Base-by-base conservation (phyloP, 2,329 filamentous ascomycete species). In the Chalaropsis ovoidea region DNA sequence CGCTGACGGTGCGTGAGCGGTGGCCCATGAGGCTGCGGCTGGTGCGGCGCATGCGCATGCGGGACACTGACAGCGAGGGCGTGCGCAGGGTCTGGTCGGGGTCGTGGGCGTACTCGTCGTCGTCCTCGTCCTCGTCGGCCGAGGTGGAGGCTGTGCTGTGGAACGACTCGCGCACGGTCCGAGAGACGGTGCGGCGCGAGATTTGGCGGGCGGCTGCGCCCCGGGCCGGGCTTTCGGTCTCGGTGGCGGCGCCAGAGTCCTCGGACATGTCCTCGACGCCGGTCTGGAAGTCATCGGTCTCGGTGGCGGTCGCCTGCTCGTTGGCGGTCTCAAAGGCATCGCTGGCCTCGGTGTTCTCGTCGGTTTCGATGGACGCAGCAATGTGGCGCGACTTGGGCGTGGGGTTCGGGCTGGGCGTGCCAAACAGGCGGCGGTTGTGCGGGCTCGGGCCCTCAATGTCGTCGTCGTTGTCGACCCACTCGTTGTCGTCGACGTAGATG, bases 241-340 rank as follows among this genome's bases (percentile, higher is more conserved):
- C 93, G 0, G 91, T 95, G 61, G 88, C 79, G 70, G 91, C 88
- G 68, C 90, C 90, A 66, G 85, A 88, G 72, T 86, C 91, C 13
- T 67, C 65, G 4, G 62, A 62, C 63, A 85, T 76, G 24, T 90
- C 88, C 71, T 97, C 94, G 17, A 86, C 84, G n/a, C 89, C 91
- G 3, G 93, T 96, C 74, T 95, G 89, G 83, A 97, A 97, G 69
- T 90, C 90, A 70, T 97, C 93, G 11, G 91, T 95, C 76, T 95
- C 92, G 0, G 90, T 96, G 13, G 80, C 83, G 11, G 65, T 67
- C 6, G 56, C 61, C 35, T 85, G 85, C 75, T 96, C 93, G 71
- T 95, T 89, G 27, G 83, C 84, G 1, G 83, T 86, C 72, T 85
- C 83, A 68, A 86, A 86, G 8, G 81, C 82, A 68, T 87, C 84